Conservation (phyloP, 73 alveolate species). For the Paramecium sonneborni region DNA sequence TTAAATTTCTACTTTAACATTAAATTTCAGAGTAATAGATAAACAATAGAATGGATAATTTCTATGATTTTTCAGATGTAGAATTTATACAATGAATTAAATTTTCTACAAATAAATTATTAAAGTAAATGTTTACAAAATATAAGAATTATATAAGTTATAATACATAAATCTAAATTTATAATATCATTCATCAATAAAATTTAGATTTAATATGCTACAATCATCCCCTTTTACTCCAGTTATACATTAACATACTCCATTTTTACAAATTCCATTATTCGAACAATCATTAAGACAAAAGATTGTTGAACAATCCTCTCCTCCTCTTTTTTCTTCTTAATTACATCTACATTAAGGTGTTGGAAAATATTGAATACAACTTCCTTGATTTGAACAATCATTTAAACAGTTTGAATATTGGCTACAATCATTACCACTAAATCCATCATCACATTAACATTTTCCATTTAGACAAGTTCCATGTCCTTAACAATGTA, state of each 20-base stretch:
- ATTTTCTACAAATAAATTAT: background rate
- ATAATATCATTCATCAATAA: background rate
- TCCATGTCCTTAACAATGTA: conserved; percentile 31
- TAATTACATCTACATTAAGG: conserved; percentile 18
- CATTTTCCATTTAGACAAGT: background rate
- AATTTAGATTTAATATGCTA: background rate
- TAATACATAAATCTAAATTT: background rate
- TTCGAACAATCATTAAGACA: conserved; percentile 53
- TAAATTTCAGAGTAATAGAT: background rate
- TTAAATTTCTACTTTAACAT: background rate
- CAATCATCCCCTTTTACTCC: background rate
- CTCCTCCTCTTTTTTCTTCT: conserved; percentile 16
- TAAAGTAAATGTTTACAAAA: too few species aligned
- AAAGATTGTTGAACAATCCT: background rate
- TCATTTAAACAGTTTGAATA: background rate
- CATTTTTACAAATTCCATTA: background rate
- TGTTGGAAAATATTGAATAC: conserved; percentile 17
- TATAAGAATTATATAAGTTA: too few species aligned
- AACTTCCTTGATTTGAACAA: background rate
- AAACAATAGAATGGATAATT: background rate
- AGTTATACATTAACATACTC: background rate
- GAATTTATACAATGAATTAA: background rate
- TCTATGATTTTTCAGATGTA: background rate
- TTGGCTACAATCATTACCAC: background rate
- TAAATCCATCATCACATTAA: background rate